phyloP scores from a whole-genome alignment of 495 filamentous ascomycete genomes.

The Aspergillus hancockii region DNA sequence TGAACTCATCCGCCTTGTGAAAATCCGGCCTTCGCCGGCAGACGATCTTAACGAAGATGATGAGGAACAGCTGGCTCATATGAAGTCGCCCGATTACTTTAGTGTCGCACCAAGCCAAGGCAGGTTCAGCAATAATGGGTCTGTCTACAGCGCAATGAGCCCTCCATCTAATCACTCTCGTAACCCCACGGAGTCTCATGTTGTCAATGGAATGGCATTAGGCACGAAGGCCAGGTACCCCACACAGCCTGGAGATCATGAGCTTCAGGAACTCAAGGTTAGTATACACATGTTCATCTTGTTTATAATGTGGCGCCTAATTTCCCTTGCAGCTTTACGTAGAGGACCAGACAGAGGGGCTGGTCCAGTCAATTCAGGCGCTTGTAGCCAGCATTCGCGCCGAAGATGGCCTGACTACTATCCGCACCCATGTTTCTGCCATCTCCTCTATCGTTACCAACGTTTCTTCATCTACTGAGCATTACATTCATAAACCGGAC shows the following conservation, averaged over 20 bases:
- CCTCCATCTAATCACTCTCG: constrained; percentile 41
- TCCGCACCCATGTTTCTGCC: constrained; percentile 68
- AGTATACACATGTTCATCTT: constrained; percentile 12
- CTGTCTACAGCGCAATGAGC: constrained; percentile 55
- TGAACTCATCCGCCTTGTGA: constrained; percentile 78
- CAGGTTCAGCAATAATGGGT: constrained; percentile 50
- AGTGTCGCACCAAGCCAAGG: constrained; percentile 46
- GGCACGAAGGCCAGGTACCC: constrained; percentile 38
- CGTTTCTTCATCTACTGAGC: constrained; percentile 66
- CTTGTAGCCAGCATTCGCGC: constrained; percentile 78
- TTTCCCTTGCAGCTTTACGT: constrained; percentile 63
- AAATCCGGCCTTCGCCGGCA: constrained; percentile 73
- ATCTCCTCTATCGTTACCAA: constrained; percentile 71
- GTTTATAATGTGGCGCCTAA: not conserved
- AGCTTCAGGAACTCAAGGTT: constrained; percentile 75
- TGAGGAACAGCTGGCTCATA: constrained; percentile 51
- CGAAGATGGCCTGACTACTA: constrained; percentile 62
- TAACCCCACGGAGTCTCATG: constrained; percentile 19
- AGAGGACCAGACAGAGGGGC: constrained; percentile 77
- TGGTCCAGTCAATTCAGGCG: constrained; percentile 80
- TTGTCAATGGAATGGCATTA: constrained; percentile 29
- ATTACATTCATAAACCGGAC: constrained; percentile 49
- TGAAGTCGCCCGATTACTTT: constrained; percentile 52
- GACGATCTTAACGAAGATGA: constrained; percentile 78
- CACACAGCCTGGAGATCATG: constrained; percentile 47